Conservation (phyloP, 176 grass and related monocot species). For the Oropetium thomaeum region DNA sequence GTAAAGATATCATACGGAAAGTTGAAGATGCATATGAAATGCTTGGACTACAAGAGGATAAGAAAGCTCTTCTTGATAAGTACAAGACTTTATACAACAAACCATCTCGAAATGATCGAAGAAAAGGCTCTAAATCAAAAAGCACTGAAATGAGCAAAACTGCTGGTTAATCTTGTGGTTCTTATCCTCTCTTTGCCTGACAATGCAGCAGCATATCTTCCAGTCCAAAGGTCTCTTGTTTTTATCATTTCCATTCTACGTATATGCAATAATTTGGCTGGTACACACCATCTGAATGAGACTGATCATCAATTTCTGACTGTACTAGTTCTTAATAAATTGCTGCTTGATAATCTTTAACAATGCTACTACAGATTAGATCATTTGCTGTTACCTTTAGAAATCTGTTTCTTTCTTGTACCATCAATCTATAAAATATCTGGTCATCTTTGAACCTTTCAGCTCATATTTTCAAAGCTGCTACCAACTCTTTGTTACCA, state of each 20-base stretch:
- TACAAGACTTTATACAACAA: constrained; percentile 59
- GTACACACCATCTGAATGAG: neutral
- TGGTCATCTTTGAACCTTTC: neutral
- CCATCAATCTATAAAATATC: too few relatives aligned
- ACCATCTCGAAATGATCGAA: constrained; percentile 34
- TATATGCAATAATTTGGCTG: neutral
- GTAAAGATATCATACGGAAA: constrained; percentile 67
- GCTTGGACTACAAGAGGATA: constrained; percentile 73
- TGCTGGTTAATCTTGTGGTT: constrained; percentile 15
- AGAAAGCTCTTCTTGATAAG: constrained; percentile 57
- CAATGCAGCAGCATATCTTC: neutral
- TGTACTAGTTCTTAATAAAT: constrained; percentile 3
- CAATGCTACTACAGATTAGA: neutral
- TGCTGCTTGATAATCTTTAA: neutral
- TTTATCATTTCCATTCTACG: neutral
- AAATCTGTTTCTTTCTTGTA: too few relatives aligned
- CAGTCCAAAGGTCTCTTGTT: neutral
- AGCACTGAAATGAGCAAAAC: constrained; percentile 20
- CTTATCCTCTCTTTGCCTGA: neutral
- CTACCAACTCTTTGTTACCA: neutral
- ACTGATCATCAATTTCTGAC: neutral
- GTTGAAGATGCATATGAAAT: constrained; percentile 83
- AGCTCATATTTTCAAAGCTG: neutral
- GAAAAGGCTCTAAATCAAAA: constrained; percentile 37
- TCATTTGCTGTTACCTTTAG: neutral